Base-by-base conservation (phyloP, 1,284 basidiomycete species). In the Rhodotorula mucilaginosa region DNA sequence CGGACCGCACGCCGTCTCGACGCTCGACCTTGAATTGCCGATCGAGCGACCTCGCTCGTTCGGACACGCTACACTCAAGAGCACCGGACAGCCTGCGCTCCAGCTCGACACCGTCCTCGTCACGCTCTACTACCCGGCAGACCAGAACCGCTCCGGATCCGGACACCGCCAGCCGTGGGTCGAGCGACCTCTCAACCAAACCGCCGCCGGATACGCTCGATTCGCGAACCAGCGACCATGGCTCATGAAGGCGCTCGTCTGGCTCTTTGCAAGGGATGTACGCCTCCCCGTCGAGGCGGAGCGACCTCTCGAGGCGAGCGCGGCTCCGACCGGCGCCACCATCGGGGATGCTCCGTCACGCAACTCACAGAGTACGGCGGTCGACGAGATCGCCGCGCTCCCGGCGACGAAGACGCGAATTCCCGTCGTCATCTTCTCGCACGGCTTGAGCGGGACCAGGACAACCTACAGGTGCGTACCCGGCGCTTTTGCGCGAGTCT, bases 391-490 rank as follows among this genome's bases (percentile, higher is more conserved):
- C 23, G 46, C 46, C 0, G 21, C 46, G 4, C 46, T 58, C 48
- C 2, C 10, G 12, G 19, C 51, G 3, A 23, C 46, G n/a, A 52
- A 52, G 12, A n/a, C 23, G 10, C 21, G 23, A 13, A 65, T 61
- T 23, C 89, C 90, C 0, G 83, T 92, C 21, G 85, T 91, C 46
- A 85, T 92, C 59, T 92, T 92, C 81, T 90, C 89, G 23, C 91
- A 92, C 82, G 91, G 91, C 26, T 84, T 93, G 18, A 88, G 87
- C n/a, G 91, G 90, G 1, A 87, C 86, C 56, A 83, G 87, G 31
- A 89, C 87, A 1, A 86, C 87, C 1, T 92, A 92, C 79, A 61
- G 72, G 61, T 62, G 31, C 56, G 66, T 26, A 26, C 26, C 47
- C 12, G 4, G 2, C 1, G 26, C 54, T 49, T 19, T 23, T 4